A percentile compares a stretch with the other conserved stretches of the same genome.
phyloP scores from a whole-genome alignment of 176 grass and related monocot genomes.

The Avena atlantica region DNA sequence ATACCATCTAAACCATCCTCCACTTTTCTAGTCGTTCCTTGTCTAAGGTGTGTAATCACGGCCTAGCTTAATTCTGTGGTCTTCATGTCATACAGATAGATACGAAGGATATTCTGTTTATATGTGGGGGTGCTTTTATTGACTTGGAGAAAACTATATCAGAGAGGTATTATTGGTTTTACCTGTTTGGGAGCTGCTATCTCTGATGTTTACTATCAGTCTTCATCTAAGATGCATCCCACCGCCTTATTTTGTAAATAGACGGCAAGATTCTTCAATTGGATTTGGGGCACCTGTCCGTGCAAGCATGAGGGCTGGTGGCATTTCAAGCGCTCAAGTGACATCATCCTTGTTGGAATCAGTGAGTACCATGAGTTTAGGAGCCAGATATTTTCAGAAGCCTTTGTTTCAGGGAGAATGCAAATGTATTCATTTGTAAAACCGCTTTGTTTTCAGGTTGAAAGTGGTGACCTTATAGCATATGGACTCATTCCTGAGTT shows the following conservation, averaged over 20 bases:
- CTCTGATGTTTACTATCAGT: constrained; percentile 28
- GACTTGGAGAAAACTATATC: constrained; percentile 98
- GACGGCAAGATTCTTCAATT: constrained; percentile 95
- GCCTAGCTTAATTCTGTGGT: constrained; percentile 30
- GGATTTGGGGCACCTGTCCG: constrained; percentile 94
- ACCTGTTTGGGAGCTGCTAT: constrained; percentile 18
- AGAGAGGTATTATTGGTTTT: constrained; percentile 60
- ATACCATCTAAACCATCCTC: constrained; percentile 31
- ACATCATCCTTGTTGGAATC: constrained; percentile 94
- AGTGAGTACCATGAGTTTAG: constrained; percentile 47
- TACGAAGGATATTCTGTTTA: constrained; percentile 98
- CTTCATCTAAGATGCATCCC: constrained; percentile 30
- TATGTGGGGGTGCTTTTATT: constrained; percentile 93
- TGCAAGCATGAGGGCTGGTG: constrained; percentile 79
- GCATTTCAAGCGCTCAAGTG: constrained; percentile 80
- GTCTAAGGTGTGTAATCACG: constrained; percentile 27
- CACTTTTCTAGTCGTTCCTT: constrained; percentile 24
- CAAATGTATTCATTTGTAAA: constrained; percentile 18
- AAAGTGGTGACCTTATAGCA: constrained; percentile 95
- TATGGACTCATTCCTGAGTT: constrained; percentile 99
- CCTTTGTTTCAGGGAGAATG: constrained; percentile 30
- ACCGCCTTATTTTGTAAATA: not conserved
- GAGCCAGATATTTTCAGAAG: constrained; percentile 2
- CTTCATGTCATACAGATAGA: constrained; percentile 71
- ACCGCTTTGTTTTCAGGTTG: constrained; percentile 68